These are phyloP conservation scores for Calonectria crousiana DNA, from an alignment of 2,329 filamentous ascomycete species.

Conservation along the genomic window DNA sequence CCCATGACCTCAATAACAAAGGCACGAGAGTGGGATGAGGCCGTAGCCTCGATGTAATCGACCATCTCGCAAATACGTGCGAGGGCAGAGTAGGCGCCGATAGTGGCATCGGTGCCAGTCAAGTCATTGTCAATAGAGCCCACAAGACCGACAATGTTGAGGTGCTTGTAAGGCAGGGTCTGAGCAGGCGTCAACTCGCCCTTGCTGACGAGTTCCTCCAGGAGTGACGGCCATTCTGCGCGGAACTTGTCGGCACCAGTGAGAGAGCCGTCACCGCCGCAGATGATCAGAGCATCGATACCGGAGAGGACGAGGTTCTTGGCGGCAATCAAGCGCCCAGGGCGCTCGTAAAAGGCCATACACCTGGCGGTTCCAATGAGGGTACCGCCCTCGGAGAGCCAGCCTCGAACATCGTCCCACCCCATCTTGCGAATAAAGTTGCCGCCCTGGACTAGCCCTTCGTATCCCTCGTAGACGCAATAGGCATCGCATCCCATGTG, in stretches of 20 bases:
- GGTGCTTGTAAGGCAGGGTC: slow-evolving; percentile 80
- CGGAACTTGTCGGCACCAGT: slow-evolving; percentile 96
- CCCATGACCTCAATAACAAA: slow-evolving; percentile 99
- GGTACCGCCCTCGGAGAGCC: slow-evolving; percentile 92
- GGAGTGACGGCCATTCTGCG: slow-evolving; percentile 88
- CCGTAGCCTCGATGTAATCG: slow-evolving; percentile 96
- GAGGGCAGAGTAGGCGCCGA: slow-evolving; percentile 95
- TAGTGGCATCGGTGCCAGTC: slow-evolving; percentile 96
- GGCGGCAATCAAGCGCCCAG: slow-evolving; percentile 85
- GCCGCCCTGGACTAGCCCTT: slow-evolving; percentile 91
- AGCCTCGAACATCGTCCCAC: slow-evolving; percentile 96
- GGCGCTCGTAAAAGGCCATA: slow-evolving; percentile 90
- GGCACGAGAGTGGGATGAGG: slow-evolving; percentile 91
- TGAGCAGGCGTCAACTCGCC: slow-evolving; percentile 79
- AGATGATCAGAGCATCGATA: slow-evolving; percentile 96
- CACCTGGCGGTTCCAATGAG: slow-evolving; percentile 96
- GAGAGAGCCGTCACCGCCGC: slow-evolving; percentile 94
- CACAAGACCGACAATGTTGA: slow-evolving; percentile 97
- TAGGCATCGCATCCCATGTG: slow-evolving; percentile 84
- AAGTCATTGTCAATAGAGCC: slow-evolving; percentile 99
- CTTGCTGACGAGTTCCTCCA: slow-evolving; percentile 84
- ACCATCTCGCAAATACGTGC: slow-evolving; percentile 95
- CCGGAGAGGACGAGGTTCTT: slow-evolving; percentile 95
- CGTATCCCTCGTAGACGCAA: slow-evolving; percentile 93
- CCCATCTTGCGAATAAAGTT: slow-evolving; percentile 88